A percentile compares a stretch with the other conserved stretches of the same genome.
Conservation (phyloP, 139 green algal genomes). For the Micractinium sp. region DNA sequence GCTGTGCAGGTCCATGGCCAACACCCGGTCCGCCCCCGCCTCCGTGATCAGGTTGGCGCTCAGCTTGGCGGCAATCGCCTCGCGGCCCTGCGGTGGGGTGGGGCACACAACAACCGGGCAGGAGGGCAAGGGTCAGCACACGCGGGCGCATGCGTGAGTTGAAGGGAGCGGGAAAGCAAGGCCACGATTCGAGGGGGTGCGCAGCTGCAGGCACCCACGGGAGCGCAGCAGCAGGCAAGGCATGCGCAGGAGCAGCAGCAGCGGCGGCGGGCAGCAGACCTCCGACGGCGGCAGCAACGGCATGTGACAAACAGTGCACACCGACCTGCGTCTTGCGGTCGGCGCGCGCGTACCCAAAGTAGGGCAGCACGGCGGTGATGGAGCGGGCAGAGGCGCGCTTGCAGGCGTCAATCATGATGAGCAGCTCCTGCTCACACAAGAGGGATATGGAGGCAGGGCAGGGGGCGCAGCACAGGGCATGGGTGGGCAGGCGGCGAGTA, state of each 20-base stretch:
- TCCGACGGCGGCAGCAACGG: background rate
- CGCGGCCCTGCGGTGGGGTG: constrained; percentile 69
- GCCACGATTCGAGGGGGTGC: background rate
- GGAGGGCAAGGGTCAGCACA: background rate
- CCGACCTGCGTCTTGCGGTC: constrained; percentile 90
- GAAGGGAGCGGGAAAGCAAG: too few species aligned
- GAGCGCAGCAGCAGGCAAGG: too few species aligned
- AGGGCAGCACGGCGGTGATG: constrained; percentile 95
- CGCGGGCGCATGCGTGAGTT: too few species aligned
- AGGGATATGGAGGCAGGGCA: background rate
- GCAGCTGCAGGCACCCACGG: too few species aligned
- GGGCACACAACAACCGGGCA: background rate
- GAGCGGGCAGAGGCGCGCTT: constrained; percentile 90
- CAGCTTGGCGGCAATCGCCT: constrained; percentile 99
- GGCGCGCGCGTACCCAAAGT: constrained; percentile 94
- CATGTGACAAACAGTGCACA: background rate
- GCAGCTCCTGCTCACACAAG: constrained; percentile 67
- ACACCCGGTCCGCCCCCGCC: constrained; percentile 91
- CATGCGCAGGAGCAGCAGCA: background rate
- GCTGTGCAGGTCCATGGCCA: constrained; percentile 97
- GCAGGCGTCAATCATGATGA: constrained; percentile 98
- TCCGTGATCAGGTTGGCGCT: constrained; percentile 99
- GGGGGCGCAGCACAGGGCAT: background rate
- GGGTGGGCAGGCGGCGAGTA: background rate
- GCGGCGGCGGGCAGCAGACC: background rate